Conservation (phyloP, 371 early-diverging fungal genomes). For the Dichotomocladium elegans region DNA sequence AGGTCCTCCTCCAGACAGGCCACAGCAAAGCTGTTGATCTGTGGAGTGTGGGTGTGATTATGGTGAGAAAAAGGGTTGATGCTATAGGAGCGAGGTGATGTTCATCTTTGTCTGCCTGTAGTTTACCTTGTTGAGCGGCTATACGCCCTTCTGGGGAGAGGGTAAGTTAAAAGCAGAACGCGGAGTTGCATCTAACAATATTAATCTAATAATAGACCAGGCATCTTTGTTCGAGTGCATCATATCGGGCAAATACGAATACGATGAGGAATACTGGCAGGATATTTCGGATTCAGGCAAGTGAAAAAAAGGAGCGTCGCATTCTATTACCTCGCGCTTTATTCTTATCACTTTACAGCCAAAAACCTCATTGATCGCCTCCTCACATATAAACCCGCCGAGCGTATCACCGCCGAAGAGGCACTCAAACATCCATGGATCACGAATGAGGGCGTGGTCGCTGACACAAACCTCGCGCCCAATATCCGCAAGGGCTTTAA, state of each 20-base stretch:
- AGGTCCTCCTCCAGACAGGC: slow-evolving; percentile 68
- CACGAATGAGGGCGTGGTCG: slow-evolving; percentile 15
- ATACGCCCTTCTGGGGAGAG: slow-evolving; percentile 86
- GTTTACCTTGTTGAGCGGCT: slow-evolving; percentile 84
- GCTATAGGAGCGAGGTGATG: neutral
- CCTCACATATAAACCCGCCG: slow-evolving; percentile 67
- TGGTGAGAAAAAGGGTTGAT: slow-evolving; percentile 23
- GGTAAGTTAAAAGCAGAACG: slow-evolving; percentile 17
- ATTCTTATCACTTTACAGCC: slow-evolving; percentile 37
- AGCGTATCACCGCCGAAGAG: slow-evolving; percentile 69
- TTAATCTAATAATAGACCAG: neutral
- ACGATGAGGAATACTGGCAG: slow-evolving; percentile 76
- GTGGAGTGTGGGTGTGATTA: slow-evolving; percentile 92
- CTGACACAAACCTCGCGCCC: slow-evolving; percentile 25
- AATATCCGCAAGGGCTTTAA: slow-evolving; percentile 20
- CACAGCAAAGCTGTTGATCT: slow-evolving; percentile 74
- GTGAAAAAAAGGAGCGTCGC: neutral
- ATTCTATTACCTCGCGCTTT: too few relatives aligned
- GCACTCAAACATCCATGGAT: slow-evolving; percentile 79
- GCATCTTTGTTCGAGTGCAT: slow-evolving; percentile 35
- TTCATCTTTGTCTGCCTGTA: slow-evolving; percentile 6
- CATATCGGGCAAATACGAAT: slow-evolving; percentile 66
- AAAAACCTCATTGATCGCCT: slow-evolving; percentile 74
- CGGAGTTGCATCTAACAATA: neutral
- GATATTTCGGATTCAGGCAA: slow-evolving; percentile 68